A percentile compares a stretch with the other conserved stretches of the same genome.
phyloP scores from a whole-genome alignment of 768 basidiomycete genomes.

The Boletus vinaceobasis region DNA sequence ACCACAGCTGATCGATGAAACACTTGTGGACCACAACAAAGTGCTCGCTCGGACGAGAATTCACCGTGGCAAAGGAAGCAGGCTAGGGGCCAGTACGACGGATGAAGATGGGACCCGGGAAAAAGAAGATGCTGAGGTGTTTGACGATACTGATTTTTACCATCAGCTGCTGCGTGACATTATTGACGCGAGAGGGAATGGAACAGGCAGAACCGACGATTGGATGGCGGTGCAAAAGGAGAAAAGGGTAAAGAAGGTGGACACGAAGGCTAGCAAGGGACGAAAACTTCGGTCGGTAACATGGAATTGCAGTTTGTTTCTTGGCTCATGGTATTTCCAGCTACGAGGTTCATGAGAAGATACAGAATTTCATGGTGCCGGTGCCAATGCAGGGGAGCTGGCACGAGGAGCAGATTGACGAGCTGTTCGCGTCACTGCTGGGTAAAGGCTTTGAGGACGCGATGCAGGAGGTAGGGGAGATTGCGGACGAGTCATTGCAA shows the following conservation, averaged over 20 bases:
- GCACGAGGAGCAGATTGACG: constrained; percentile 97
- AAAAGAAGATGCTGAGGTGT: constrained; percentile 48
- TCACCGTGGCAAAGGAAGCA: constrained; percentile 45
- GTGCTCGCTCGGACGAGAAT: constrained; percentile 62
- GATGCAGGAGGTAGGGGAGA: constrained; percentile 25
- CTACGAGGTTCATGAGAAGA: constrained; percentile 92
- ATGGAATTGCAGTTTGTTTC: not conserved
- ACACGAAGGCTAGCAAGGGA: constrained; percentile 94
- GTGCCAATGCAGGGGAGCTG: constrained; percentile 64
- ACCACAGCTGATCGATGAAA: constrained; percentile 75
- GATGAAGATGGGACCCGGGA: constrained; percentile 36
- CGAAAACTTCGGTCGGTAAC: constrained; percentile 74
- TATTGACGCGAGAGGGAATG: constrained; percentile 63
- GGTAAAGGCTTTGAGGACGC: constrained; percentile 64
- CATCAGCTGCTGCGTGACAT: constrained; percentile 88
- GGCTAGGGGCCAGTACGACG: constrained; percentile 36
- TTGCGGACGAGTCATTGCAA: constrained; percentile 29
- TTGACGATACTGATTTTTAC: constrained; percentile 93
- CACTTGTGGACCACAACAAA: constrained; percentile 54
- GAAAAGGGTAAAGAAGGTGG: constrained; percentile 81
- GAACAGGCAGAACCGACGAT: constrained; percentile 46
- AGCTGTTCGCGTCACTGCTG: constrained; percentile 84
- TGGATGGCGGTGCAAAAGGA: constrained; percentile 67
- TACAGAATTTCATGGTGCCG: constrained; percentile 97
- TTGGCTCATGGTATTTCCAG: constrained; percentile 36